Percentiles rank a stretch among this genome's conserved stretches.
phyloP scores from a whole-genome alignment of 1,284 basidiomycete genomes.

The Papiliotrema terrestris region DNA sequence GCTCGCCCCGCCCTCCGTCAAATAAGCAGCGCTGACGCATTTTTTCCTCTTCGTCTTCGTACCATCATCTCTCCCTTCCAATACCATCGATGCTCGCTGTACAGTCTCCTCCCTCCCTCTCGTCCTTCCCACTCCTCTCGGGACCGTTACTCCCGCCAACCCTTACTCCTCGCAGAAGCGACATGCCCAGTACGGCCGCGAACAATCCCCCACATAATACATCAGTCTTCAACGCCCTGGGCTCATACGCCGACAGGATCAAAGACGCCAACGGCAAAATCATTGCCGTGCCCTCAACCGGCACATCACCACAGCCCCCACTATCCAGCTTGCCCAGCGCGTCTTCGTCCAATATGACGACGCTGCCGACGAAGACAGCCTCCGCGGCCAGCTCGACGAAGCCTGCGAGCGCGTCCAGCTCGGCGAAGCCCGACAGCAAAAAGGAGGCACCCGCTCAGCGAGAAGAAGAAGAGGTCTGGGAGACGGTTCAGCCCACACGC shows the following conservation, averaged over 20 bases:
- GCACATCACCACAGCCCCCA: conserved; percentile 3
- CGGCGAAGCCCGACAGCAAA: background rate
- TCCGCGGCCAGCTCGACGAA: background rate
- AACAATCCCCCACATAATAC: conserved; percentile 9
- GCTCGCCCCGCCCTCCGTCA: background rate
- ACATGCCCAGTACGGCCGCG: background rate
- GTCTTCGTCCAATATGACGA: background rate
- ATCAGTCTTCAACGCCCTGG: conserved; percentile 44
- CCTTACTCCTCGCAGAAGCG: background rate
- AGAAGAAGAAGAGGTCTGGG: conserved; percentile 35
- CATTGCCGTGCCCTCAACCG: background rate
- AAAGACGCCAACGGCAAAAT: conserved; percentile 25
- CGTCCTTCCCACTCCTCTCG: conserved; percentile 13
- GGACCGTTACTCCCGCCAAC: background rate
- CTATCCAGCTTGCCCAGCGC: background rate
- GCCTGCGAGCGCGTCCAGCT: background rate
- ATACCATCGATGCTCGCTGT: conserved; percentile 18
- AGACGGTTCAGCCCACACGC: conserved; percentile 27
- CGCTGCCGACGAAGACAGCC: background rate
- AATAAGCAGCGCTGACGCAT: background rate
- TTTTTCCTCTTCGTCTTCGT: conserved; percentile 4
- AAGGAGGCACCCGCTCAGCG: background rate
- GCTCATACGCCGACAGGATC: conserved; percentile 45
- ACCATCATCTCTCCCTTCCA: conserved; percentile 3
- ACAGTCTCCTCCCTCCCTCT: conserved; percentile 15